phyloP scores from a whole-genome alignment of 2,329 filamentous ascomycete species.

The Alternaria ventricosa region DNA sequence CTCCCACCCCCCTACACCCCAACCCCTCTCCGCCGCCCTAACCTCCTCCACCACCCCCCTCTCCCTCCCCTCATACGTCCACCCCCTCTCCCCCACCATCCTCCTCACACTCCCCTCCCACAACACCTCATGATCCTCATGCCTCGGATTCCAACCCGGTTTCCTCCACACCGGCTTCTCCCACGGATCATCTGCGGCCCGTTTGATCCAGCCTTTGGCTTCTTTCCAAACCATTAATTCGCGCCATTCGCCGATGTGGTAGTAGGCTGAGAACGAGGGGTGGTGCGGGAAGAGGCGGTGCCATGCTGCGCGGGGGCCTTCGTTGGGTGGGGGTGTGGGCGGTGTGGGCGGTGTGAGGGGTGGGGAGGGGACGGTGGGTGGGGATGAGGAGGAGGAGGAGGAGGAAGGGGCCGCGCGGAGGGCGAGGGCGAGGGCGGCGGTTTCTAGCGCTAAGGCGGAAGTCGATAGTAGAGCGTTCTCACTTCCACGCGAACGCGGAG shows the following conservation, averaged over 20 bases:
- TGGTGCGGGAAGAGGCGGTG: not conserved
- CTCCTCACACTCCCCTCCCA: not conserved
- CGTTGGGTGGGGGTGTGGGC: not conserved
- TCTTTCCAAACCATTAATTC: not conserved
- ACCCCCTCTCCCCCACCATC: not conserved
- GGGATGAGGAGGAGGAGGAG: too few relatives aligned
- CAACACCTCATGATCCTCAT: not conserved
- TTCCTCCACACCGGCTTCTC: not conserved
- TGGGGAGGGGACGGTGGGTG: too few relatives aligned
- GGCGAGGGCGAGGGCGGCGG: too few relatives aligned
- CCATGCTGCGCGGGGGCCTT: not conserved
- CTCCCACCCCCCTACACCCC: too few relatives aligned
- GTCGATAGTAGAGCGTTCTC: accelerated
- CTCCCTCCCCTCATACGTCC: not conserved
- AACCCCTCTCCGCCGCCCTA: not conserved
- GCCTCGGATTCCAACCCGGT: not conserved
- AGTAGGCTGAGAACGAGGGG: not conserved
- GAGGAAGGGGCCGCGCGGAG: too few relatives aligned
- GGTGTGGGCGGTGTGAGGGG: too few relatives aligned
- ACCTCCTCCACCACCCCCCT: not conserved
- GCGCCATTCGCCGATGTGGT: not conserved
- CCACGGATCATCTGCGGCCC: not conserved
- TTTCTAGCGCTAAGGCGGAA: not conserved
- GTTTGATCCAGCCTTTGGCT: accelerated
- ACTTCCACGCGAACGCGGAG: not conserved